phyloP scores from a whole-genome alignment of 2,329 filamentous ascomycete genomes.

The Fusarium sp. region DNA sequence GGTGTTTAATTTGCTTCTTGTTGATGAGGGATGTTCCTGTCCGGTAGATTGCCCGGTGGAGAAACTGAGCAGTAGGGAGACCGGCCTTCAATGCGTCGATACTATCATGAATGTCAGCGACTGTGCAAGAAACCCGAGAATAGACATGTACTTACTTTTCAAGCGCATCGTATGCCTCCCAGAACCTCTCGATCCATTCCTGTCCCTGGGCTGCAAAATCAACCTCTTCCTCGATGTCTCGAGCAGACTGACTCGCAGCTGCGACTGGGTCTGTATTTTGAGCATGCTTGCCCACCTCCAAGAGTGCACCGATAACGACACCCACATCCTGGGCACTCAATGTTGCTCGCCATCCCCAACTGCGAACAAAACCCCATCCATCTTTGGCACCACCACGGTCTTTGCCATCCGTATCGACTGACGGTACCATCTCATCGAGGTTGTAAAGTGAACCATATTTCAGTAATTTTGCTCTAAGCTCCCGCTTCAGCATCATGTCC shows the following conservation, averaged over 20 bases:
- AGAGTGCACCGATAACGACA: slow-evolving; percentile 89
- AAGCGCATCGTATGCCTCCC: slow-evolving; percentile 78
- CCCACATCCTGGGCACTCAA: slow-evolving; percentile 93
- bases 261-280: slow-evolving; percentile 51
- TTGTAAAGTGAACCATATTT: slow-evolving; percentile 95
- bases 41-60: slow-evolving; percentile 92
- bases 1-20: slow-evolving; percentile 92
- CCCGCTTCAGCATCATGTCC: slow-evolving; percentile 96
- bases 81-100: slow-evolving; percentile 81
- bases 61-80: slow-evolving; percentile 85
- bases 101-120: slow-evolving; percentile 55
- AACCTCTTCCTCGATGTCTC: slow-evolving; percentile 61
- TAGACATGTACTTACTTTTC: slow-evolving; percentile 67
- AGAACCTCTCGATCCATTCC: slow-evolving; percentile 76
- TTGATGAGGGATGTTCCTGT: slow-evolving; percentile 92
- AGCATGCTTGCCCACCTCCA: slow-evolving; percentile 83
- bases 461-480: slow-evolving; percentile 84
- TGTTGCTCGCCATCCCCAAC: slow-evolving; percentile 97
- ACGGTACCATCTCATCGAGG: slow-evolving; percentile 90
- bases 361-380: slow-evolving; percentile 96
- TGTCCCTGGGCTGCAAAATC: slow-evolving; percentile 67
- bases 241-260: slow-evolving; percentile 50
- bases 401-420: slow-evolving; percentile 76
- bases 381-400: slow-evolving; percentile 81
- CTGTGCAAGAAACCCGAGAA: not conserved